Percentiles rank a stretch among this genome's conserved stretches.
Evolutionary conservation across 2,329 filamentous ascomycete genomes (phyloP).

Genomic region (Hypoxylon sp.): DNA sequence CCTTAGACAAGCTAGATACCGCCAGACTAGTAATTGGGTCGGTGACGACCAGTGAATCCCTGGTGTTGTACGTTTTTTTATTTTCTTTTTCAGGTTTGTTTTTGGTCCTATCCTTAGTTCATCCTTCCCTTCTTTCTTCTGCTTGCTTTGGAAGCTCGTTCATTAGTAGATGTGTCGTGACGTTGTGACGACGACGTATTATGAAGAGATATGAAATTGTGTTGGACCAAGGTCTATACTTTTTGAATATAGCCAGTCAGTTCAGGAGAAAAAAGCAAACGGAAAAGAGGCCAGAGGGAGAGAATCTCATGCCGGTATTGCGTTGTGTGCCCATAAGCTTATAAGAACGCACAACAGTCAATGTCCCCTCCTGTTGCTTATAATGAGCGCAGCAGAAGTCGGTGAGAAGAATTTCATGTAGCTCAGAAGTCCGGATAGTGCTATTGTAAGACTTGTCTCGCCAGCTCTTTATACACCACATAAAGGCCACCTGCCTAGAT

Average conservation of each 20-base stretch:
- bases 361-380: neutral
- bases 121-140: too few species aligned
- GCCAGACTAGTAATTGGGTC: neutral
- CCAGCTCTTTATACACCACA: neutral
- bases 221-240: too few species aligned
- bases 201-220: too few species aligned
- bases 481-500: neutral
- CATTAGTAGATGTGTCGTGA: neutral
- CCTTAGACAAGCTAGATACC: neutral
- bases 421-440: neutral
- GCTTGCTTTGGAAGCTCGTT: neutral
- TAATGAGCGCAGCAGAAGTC: neutral
- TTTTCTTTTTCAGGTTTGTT: neutral
- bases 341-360: neutral
- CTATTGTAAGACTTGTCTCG: neutral
- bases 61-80: slow-evolving; percentile 10
- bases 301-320: neutral
- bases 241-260: too few species aligned
- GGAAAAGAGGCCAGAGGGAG: neutral
- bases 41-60: slow-evolving; percentile 15
- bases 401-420: neutral
- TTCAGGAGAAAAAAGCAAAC: too few species aligned
- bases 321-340: neutral
- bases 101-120: neutral
- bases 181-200: too few species aligned